phyloP scores from a whole-genome alignment of 768 basidiomycete genomes.

The Tylopilus sp. region DNA sequence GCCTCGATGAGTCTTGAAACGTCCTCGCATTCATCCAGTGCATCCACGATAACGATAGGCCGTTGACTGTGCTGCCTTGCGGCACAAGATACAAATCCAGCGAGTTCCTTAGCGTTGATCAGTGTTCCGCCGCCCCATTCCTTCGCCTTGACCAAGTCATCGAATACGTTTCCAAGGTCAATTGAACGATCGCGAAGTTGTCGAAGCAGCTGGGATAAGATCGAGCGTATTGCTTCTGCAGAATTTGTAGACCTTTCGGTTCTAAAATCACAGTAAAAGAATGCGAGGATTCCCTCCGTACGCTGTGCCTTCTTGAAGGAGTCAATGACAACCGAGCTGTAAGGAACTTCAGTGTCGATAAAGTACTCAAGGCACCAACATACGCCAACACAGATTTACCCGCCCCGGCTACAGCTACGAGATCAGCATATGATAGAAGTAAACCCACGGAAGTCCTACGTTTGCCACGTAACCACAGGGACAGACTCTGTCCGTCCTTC shows the following conservation, averaged over 20 bases:
- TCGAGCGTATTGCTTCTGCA: slow-evolving; percentile 2
- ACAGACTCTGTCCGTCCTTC: neutral
- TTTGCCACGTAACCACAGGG: slow-evolving; percentile 9
- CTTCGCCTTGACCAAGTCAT: neutral
- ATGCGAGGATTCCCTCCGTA: neutral
- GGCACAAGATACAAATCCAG: neutral
- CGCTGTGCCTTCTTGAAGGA: neutral
- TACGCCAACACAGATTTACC: slow-evolving; percentile 10
- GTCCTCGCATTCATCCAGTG: slow-evolving; percentile 6
- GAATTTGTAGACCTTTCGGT: neutral
- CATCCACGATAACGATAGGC: slow-evolving; percentile 3
- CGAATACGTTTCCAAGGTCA: neutral
- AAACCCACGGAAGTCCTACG: neutral
- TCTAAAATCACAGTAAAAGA: slow-evolving; percentile 5
- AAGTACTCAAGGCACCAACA: neutral
- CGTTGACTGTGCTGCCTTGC: neutral
- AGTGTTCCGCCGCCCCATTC: neutral
- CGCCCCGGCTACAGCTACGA: neutral
- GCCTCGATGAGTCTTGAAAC: neutral
- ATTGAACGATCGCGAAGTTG: neutral
- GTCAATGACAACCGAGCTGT: slow-evolving; percentile 1
- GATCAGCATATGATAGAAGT: neutral
- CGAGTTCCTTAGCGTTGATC: neutral
- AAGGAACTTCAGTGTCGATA: neutral
- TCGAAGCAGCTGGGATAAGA: neutral